A percentile compares a stretch with the other conserved stretches of the same genome.
These are phyloP conservation scores for Mycena venus DNA, from an alignment of 768 basidiomycete genomes.

Conservation along the genomic window DNA sequence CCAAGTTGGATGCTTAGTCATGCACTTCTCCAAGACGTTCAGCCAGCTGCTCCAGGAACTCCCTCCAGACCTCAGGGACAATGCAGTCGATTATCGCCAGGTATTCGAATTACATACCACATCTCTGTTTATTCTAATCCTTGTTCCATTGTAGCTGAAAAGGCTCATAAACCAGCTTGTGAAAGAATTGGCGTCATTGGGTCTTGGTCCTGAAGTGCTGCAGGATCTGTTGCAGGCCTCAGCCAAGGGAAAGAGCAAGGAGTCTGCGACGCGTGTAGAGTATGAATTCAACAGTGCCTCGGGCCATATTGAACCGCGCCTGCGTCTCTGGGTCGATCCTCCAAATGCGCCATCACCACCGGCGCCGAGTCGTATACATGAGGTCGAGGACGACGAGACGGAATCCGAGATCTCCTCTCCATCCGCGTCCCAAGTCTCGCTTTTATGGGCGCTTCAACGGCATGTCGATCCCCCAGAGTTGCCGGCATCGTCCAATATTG, in stretches of 20 bases:
- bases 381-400: slow-evolving; percentile 25
- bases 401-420: slow-evolving; percentile 17
- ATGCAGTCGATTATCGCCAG: slow-evolving; percentile 88
- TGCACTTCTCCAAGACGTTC: slow-evolving; percentile 86
- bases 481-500: background rate
- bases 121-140: background rate
- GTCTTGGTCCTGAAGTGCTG: slow-evolving; percentile 65
- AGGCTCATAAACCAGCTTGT: slow-evolving; percentile 90
- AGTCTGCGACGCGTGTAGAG: slow-evolving; percentile 45
- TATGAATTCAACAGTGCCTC: slow-evolving; percentile 70
- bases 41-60: slow-evolving; percentile 71
- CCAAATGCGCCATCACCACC: slow-evolving; percentile 35
- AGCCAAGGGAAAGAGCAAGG: slow-evolving; percentile 33
- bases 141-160: slow-evolving; percentile 77
- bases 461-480: slow-evolving; percentile 7
- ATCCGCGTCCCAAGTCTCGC: slow-evolving; percentile 25
- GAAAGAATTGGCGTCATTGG: slow-evolving; percentile 80
- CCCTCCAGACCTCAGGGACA: slow-evolving; percentile 82
- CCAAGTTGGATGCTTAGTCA: slow-evolving; percentile 37
- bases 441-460: slow-evolving; percentile 42
- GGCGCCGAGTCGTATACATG: slow-evolving; percentile 19
- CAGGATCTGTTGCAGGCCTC: slow-evolving; percentile 55
- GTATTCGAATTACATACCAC: slow-evolving; percentile 52
- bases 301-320: slow-evolving; percentile 66
- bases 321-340: slow-evolving; percentile 63